phyloP scores from a whole-genome alignment of 2,329 filamentous ascomycete genomes.

The Pyricularia grisea region DNA sequence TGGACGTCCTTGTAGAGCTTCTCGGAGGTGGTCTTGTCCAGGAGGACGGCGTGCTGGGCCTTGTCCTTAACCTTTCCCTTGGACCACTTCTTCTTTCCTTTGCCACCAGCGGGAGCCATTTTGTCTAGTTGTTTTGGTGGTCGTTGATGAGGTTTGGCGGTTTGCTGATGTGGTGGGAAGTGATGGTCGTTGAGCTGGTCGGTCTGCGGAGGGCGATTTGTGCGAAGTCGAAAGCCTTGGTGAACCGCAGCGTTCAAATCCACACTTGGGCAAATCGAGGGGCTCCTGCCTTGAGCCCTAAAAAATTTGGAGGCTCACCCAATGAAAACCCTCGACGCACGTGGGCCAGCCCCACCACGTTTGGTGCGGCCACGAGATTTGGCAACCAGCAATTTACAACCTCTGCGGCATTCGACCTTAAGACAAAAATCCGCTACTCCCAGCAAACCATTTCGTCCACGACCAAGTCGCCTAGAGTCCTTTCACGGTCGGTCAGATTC shows the following conservation, averaged over 20 bases:
- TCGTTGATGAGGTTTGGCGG: neutral
- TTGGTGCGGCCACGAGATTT: constrained; percentile 1
- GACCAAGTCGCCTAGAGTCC: constrained; percentile 15
- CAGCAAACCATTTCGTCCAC: constrained; percentile 4
- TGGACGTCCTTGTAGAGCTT: constrained; percentile 99
- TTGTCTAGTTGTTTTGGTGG: neutral
- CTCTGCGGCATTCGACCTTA: neutral
- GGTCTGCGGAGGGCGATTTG: neutral
- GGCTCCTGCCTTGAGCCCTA: constrained; percentile 1
- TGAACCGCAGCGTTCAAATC: neutral
- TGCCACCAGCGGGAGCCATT: constrained; percentile 38
- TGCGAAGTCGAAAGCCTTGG: neutral
- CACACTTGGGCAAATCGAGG: neutral
- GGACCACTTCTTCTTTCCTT: constrained; percentile 78
- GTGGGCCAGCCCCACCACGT: neutral
- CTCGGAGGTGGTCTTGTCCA: constrained; percentile 95
- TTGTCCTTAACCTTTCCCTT: constrained; percentile 92
- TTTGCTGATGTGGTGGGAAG: neutral
- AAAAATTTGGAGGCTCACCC: neutral
- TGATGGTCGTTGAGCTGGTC: neutral
- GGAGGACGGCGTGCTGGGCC: constrained; percentile 97
- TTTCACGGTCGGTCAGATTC: constrained; percentile 18
- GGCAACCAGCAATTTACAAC: constrained; percentile 1
- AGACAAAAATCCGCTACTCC: neutral
- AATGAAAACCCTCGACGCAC: neutral